These are phyloP conservation scores for Magnaporthiopsis incrustans DNA, from an alignment of 2,329 filamentous ascomycete species.

Conservation along the genomic window DNA sequence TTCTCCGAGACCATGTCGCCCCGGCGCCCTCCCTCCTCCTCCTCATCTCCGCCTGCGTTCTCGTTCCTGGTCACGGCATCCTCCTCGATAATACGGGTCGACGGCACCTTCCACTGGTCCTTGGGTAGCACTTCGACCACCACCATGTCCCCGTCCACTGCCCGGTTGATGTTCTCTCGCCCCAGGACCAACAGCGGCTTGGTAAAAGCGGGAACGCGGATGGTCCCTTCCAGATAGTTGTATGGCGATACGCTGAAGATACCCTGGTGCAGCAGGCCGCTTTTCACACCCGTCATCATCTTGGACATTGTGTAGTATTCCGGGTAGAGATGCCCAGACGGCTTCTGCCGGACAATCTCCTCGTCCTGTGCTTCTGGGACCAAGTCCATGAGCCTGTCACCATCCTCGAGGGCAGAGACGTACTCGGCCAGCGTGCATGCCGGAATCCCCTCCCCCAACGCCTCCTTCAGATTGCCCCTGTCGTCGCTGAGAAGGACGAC, in stretches of 20 bases:
- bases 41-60: conserved; percentile 70
- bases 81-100: conserved; percentile 92
- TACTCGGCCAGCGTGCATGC: conserved; percentile 67
- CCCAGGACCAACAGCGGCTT: conserved; percentile 83
- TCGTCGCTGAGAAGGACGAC: conserved; percentile 95
- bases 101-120: conserved; percentile 95
- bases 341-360: conserved; percentile 54
- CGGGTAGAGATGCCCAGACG: conserved; percentile 67
- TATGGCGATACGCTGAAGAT: conserved; percentile 95
- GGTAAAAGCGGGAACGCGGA: conserved; percentile 83
- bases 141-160: conserved; percentile 85
- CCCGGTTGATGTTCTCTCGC: conserved; percentile 90
- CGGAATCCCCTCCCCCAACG: conserved; percentile 64
- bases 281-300: conserved; percentile 89
- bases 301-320: conserved; percentile 86
- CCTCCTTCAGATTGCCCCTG: conserved; percentile 75
- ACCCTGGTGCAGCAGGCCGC: conserved; percentile 83
- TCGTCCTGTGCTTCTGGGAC: conserved; percentile 72
- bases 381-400: conserved; percentile 85
- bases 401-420: conserved; percentile 74
- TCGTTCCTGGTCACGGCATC: conserved; percentile 88
- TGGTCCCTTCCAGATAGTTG: conserved; percentile 92
- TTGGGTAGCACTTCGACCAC: conserved; percentile 89
- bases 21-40: conserved; percentile 70
- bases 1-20: conserved; percentile 76